Percentiles rank a stretch among this genome's conserved stretches.
Conservation (phyloP, 306 rosid genomes). For the Luffa acutangula region DNA sequence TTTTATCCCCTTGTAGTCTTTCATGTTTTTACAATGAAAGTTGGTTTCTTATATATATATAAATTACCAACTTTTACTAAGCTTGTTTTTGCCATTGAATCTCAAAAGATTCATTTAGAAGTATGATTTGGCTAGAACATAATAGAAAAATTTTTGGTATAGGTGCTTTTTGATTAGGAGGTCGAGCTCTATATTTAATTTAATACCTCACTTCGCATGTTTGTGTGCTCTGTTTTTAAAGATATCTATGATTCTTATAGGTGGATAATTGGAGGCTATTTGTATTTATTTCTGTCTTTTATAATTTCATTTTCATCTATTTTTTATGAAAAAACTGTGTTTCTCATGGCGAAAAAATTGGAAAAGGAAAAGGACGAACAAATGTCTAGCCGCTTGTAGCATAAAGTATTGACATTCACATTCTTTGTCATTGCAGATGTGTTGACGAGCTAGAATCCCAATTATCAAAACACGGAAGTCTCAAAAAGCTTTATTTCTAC, state of each 20-base stretch:
- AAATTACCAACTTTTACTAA: background rate
- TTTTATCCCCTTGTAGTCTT: too few relatives aligned
- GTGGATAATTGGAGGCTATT: background rate
- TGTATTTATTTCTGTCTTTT: background rate
- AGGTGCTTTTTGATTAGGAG: background rate
- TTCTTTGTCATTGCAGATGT: constrained; percentile 44
- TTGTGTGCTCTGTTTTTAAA: background rate
- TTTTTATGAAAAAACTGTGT: background rate
- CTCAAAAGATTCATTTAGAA: background rate
- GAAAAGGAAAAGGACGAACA: background rate
- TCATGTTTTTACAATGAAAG: too few relatives aligned
- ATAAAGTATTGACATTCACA: background rate
- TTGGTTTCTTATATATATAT: too few relatives aligned
- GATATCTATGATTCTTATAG: background rate
- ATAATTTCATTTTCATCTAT: background rate
- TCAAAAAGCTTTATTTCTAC: constrained; percentile 80
- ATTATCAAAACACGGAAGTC: constrained; percentile 89
- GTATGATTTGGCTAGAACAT: background rate
- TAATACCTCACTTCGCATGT: background rate
- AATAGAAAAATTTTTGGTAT: background rate
- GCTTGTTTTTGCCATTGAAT: background rate
- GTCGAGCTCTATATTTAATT: background rate
- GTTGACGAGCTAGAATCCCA: constrained; percentile 89
- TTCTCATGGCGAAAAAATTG: background rate
- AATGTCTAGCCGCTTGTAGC: background rate